Evolutionary conservation across 257 asterid species (phyloP), one percentile per base, ranked within the genome.

Genomic region (Solanum neorickii): DNA sequence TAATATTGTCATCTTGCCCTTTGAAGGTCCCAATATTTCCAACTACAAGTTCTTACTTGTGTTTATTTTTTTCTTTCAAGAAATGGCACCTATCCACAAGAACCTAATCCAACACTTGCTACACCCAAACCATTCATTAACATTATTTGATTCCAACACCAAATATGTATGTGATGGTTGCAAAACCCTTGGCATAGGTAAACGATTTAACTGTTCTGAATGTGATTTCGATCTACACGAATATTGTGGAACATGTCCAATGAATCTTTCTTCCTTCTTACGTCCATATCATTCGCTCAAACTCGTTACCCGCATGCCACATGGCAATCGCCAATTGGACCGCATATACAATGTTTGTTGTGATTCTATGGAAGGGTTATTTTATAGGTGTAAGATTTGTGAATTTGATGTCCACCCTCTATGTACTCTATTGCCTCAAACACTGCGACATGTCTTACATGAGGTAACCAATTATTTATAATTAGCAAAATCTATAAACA

Each of bases 391-490:
- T 90, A 90, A 88, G 41, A 73, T 46, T 46, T 93, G 94, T 20
- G 92, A 90, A 12, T 93, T 92, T 46, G 93, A 92, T 37, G 90
- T 91, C 31, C 95, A 93, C 37, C 95, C 94, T 3, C 46, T 92
- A 5, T 93, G 95, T 91, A 90, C 93, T 3, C 92, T 83, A n/a
- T 75, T 93, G 66, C 94, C 94, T 1, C 87, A 91, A 49, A 69
- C 87, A 14, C 23, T 90, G 14, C 84, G 37, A 9, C 95, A 93
- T 44, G 94, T 92, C 1, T 87, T 92, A n/a, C 94, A 93, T 90
- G 77, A 76, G 59, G 35, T 9, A 46, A 44, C n/a, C 15, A 62
- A 62, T 62, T 62, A 47, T 4, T 47, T 14, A 60, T 21, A 60
- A 1, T 9, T 9, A 2, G 60, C 5, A 23, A 60, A 60, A 60